These are phyloP conservation scores for Colletotrichum orbiculare DNA, from an alignment of 2,329 filamentous ascomycete species.

Conservation along the genomic window DNA sequence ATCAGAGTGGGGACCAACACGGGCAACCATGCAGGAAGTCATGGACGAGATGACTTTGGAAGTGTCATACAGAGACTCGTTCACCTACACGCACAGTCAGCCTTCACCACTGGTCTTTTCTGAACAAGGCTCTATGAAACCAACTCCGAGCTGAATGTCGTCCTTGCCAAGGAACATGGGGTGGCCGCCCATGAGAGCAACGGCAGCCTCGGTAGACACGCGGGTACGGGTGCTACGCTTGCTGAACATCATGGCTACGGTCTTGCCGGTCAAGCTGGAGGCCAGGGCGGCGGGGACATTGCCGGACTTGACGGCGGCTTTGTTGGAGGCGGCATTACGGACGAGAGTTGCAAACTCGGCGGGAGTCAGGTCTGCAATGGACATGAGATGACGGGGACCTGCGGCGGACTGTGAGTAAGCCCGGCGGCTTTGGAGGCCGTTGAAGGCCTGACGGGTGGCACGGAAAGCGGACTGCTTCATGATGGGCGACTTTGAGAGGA, in stretches of 20 bases:
- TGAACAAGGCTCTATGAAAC: slow-evolving; percentile 41
- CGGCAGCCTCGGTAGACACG: slow-evolving; percentile 91
- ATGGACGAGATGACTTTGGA: slow-evolving; percentile 93
- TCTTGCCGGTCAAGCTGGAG: slow-evolving; percentile 76
- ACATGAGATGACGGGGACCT: slow-evolving; percentile 85
- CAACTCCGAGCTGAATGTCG: slow-evolving; percentile 93
- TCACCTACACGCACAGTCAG: slow-evolving; percentile 66
- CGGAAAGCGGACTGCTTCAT: slow-evolving; percentile 50
- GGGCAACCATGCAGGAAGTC: slow-evolving; percentile 85
- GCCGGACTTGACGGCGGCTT: slow-evolving; percentile 79
- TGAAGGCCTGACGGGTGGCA: slow-evolving; percentile 47
- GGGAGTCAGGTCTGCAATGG: slow-evolving; percentile 86
- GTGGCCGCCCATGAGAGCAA: slow-evolving; percentile 88
- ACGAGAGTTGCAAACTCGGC: slow-evolving; percentile 85
- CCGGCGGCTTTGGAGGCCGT: slow-evolving; percentile 51
- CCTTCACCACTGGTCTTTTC: neutral
- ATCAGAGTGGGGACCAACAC: slow-evolving; percentile 82
- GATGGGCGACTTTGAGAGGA: slow-evolving; percentile 19
- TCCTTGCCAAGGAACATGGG: slow-evolving; percentile 97
- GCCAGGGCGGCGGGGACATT: slow-evolving; percentile 68
- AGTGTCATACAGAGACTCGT: slow-evolving; percentile 95
- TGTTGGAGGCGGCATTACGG: slow-evolving; percentile 82
- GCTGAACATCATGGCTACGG: slow-evolving; percentile 95
- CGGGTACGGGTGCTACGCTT: slow-evolving; percentile 95
- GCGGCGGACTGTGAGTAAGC: slow-evolving; percentile 52